Evolutionary conservation across 164 flowering plant genomes (phyloP).

Genomic region (Berberis vulgaris): DNA sequence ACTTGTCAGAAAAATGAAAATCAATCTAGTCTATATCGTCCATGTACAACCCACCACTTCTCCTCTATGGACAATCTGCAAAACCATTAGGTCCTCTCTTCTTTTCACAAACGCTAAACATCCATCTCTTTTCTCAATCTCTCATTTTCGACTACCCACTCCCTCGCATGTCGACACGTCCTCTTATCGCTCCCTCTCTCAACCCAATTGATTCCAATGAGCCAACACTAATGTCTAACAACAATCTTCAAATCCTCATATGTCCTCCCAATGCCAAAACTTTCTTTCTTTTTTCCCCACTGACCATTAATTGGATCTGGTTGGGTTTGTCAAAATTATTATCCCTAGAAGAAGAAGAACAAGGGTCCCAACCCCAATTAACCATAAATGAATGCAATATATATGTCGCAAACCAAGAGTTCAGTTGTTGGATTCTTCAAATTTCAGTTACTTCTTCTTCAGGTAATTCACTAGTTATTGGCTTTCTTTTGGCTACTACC

Average conservation of each 20-base stretch:
- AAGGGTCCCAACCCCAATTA: conserved; percentile 4
- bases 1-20: conserved; percentile 58
- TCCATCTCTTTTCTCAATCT: conserved; percentile 19
- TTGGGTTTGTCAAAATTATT: conserved; percentile 37
- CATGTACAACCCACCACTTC: conserved; percentile 33
- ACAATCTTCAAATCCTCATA: conserved; percentile 32
- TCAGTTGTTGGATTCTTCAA: conserved; percentile 26
- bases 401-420: conserved; percentile 7
- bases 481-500: conserved; percentile 44
- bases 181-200: conserved; percentile 1
- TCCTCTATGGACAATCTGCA: conserved; percentile 19
- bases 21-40: conserved; percentile 27
- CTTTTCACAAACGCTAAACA: conserved; percentile 32
- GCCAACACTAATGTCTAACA: conserved; percentile 7
- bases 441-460: conserved; percentile 29
- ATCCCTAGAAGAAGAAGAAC: no score
- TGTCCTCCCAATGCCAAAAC: conserved; percentile 14
- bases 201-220: no score
- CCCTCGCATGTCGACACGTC: conserved; percentile 8
- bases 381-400: conserved; percentile 11
- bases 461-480: conserved; percentile 19
- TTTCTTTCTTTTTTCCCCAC: conserved; percentile 31
- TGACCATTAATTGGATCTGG: conserved; percentile 38
- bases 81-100: conserved; percentile 40
- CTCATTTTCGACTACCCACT: conserved; percentile 20